A percentile compares a stretch with the other conserved stretches of the same genome.
phyloP scores from a whole-genome alignment of 2,329 filamentous ascomycete genomes.

The Cytospora paraplurivora region DNA sequence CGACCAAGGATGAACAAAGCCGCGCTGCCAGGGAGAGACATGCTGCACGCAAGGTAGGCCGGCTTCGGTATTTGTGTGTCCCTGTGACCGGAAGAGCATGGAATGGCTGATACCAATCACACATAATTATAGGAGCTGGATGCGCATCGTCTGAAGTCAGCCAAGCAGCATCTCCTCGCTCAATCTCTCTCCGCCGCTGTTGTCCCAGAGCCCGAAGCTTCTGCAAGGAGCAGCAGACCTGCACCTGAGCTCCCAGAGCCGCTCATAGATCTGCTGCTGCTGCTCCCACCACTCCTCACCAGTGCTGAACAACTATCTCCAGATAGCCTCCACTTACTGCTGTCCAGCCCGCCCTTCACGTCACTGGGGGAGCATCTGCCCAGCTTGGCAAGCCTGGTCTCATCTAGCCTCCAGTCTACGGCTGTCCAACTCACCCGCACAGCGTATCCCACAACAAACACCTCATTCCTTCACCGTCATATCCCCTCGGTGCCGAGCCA shows the following conservation, averaged over 20 bases:
- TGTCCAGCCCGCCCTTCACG: slow-evolving; percentile 53
- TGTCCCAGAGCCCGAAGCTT: slow-evolving; percentile 32
- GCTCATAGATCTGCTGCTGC: slow-evolving; percentile 55
- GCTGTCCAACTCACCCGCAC: slow-evolving; percentile 53
- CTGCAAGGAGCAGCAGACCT: slow-evolving; percentile 29
- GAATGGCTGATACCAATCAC: not conserved
- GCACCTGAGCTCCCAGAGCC: slow-evolving; percentile 42
- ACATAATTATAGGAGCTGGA: slow-evolving; percentile 48
- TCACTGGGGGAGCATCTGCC: slow-evolving; percentile 52
- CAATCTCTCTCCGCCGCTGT: slow-evolving; percentile 52
- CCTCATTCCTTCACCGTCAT: slow-evolving; percentile 60
- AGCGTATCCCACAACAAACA: slow-evolving; percentile 52
- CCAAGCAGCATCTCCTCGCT: slow-evolving; percentile 54
- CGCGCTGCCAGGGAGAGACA: slow-evolving; percentile 50
- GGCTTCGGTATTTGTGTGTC: slow-evolving; percentile 22
- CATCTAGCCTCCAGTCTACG: slow-evolving; percentile 50
- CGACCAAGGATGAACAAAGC: slow-evolving; percentile 53
- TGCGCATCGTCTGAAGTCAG: slow-evolving; percentile 48
- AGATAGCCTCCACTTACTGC: slow-evolving; percentile 46
- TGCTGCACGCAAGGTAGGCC: slow-evolving; percentile 49
- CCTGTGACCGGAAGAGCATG: not conserved
- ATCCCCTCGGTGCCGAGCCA: slow-evolving; percentile 52
- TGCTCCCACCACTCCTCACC: slow-evolving; percentile 55
- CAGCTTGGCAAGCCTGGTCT: slow-evolving; percentile 49
- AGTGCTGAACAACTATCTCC: slow-evolving; percentile 40